These are phyloP conservation scores for Tricholoma terreum DNA, from an alignment of 768 basidiomycete genomes.

Conservation along the genomic window DNA sequence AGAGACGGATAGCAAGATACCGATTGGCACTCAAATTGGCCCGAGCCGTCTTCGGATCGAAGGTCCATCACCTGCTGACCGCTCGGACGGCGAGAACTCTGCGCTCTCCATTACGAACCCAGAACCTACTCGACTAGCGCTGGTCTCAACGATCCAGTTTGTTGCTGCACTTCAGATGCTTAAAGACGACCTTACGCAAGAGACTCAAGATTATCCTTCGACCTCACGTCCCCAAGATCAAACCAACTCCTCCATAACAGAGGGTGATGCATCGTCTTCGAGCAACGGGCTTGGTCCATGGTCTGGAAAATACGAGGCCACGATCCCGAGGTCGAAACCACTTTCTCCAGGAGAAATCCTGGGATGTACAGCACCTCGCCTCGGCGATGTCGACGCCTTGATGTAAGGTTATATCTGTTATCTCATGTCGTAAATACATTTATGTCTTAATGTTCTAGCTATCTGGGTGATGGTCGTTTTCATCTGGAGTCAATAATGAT, in stretches of 20 bases:
- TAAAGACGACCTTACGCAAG: conserved; percentile 68
- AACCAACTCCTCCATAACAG: conserved; percentile 1
- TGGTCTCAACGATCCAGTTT: conserved; percentile 98
- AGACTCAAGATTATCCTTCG: conserved; percentile 25
- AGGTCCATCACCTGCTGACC: conserved; percentile 24
- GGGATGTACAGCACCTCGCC: conserved; percentile 90
- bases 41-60: conserved; percentile 62
- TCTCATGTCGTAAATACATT: conserved; percentile 1
- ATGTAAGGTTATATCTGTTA: conserved; percentile 54
- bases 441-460: conserved; percentile 45
- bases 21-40: conserved; percentile 44
- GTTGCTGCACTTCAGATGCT: conserved; percentile 88
- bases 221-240: conserved; percentile 9
- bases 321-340: conserved; percentile 85
- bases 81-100: conserved; percentile 7
- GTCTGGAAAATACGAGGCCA: conserved; percentile 67
- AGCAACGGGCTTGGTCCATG: conserved; percentile 31
- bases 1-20: conserved; percentile 39
- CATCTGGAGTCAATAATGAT: conserved; percentile 99
- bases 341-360: conserved; percentile 95
- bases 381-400: conserved; percentile 81
- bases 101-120: conserved; percentile 9
- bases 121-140: conserved; percentile 68
- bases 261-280: not conserved
- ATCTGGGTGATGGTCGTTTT: conserved; percentile 97